Conservation (phyloP, 345 rosid genomes). For the Eucalyptus regnans region DNA sequence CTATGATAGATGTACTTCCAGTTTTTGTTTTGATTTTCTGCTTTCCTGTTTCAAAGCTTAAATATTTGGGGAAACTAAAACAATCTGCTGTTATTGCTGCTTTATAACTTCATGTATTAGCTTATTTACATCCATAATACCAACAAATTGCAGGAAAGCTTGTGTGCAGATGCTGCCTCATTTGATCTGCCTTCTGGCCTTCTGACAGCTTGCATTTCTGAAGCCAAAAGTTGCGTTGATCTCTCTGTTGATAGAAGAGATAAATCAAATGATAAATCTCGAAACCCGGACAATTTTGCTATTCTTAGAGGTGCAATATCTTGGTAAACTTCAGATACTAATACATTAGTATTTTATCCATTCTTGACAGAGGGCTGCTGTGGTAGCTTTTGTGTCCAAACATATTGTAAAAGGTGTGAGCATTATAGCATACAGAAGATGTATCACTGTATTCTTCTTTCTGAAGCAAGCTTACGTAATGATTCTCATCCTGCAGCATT, state of each 20-base stretch:
- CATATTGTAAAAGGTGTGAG: neutral
- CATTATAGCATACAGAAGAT: neutral
- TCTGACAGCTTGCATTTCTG: conserved; percentile 79
- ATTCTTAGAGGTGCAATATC: conserved; percentile 64
- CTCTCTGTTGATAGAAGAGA: conserved; percentile 52
- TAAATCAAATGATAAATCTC: conserved; percentile 51
- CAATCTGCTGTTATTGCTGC: neutral
- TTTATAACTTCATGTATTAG: neutral
- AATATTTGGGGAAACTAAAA: neutral
- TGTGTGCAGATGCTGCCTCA: conserved; percentile 95
- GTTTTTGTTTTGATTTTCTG: neutral
- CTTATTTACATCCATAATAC: neutral
- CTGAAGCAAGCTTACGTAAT: neutral
- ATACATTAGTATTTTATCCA: neutral
- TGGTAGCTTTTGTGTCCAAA: neutral
- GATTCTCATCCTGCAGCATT: conserved; percentile 41
- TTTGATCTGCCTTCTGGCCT: conserved; percentile 76
- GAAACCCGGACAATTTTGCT: conserved; percentile 81
- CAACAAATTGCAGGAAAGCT: conserved; percentile 53
- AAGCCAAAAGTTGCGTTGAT: conserved; percentile 77
- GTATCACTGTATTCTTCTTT: neutral
- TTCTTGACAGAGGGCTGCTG: neutral
- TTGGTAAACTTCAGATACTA: neutral
- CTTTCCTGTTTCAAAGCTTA: neutral
- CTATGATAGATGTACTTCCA: neutral